Evolutionary conservation across 164 flowering plant genomes (phyloP).

Genomic region (Annona cherimola): DNA sequence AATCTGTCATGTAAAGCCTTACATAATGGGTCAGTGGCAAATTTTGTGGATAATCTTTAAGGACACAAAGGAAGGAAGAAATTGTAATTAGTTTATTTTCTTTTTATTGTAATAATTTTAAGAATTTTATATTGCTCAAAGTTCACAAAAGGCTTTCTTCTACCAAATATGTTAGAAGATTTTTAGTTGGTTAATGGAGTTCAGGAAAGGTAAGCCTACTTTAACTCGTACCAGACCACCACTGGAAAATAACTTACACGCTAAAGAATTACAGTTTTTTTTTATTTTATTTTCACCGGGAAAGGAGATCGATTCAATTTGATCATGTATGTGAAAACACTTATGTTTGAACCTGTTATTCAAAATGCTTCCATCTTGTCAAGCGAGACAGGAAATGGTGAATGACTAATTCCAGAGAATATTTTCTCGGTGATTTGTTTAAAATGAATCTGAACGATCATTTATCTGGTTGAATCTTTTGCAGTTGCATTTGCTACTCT

Average conservation of each 20-base stretch:
- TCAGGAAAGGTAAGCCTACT: background rate
- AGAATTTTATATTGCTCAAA: too few species aligned
- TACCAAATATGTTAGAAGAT: too few species aligned
- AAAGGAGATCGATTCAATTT: background rate
- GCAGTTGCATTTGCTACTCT: constrained; percentile 88
- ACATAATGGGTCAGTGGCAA: too few species aligned
- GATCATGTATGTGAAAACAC: background rate
- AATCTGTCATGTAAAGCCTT: too few species aligned
- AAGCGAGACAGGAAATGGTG: background rate
- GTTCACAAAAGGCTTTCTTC: too few species aligned
- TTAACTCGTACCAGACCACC: background rate
- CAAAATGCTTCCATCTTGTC: background rate
- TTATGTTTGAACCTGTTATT: background rate
- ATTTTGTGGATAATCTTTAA: too few species aligned
- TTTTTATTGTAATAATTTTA: too few species aligned
- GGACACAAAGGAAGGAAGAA: too few species aligned
- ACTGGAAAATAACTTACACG: background rate
- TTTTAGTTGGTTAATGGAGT: background rate
- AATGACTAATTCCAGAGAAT: background rate
- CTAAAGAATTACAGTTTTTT: background rate
- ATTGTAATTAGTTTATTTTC: too few species aligned
- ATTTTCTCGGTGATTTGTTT: background rate
- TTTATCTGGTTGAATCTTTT: constrained; percentile 12
- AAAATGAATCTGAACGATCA: background rate
- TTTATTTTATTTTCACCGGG: background rate